A percentile compares a stretch with the other conserved stretches of the same genome.
Conservation (phyloP, 257 asterid genomes). For the Verbena officinalis region DNA sequence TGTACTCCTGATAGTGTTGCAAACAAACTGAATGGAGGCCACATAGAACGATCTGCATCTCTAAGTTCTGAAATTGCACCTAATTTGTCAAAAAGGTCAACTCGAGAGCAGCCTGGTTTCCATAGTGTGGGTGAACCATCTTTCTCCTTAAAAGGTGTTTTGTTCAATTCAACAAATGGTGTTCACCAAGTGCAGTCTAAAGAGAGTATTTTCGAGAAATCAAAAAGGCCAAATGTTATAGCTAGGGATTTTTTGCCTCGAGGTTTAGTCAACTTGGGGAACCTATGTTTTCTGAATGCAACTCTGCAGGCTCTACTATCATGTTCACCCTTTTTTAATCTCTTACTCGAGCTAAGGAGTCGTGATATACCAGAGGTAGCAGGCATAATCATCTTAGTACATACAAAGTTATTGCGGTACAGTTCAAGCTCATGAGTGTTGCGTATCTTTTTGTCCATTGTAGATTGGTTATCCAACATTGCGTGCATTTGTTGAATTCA, state of each 20-base stretch:
- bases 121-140: constrained; percentile 32
- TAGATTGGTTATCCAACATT: constrained; percentile 77
- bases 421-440: constrained; percentile 34
- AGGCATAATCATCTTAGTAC: constrained; percentile 20
- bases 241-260: constrained; percentile 59
- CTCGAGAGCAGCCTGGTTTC: constrained; percentile 31
- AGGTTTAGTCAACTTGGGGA: constrained; percentile 82
- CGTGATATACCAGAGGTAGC: constrained; percentile 65
- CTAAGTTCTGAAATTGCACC: constrained; percentile 19
- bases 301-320: constrained; percentile 82
- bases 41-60: constrained; percentile 24
- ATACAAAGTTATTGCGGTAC: not conserved
- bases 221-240: constrained; percentile 41
- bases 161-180: constrained; percentile 38
- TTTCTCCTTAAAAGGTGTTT: constrained; percentile 33
- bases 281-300: constrained; percentile 80
- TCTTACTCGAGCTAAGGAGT: constrained; percentile 61
- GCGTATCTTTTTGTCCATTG: constrained; percentile 36
- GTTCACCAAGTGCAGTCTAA: constrained; percentile 29
- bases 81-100: constrained; percentile 25
- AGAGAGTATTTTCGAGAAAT: constrained; percentile 31
- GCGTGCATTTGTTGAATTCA: constrained; percentile 77
- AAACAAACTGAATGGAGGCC: constrained; percentile 36
- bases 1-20: constrained; percentile 27
- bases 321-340: constrained; percentile 66